Conservation (phyloP, 306 rosid genomes). For the Dalbergia oliveri region DNA sequence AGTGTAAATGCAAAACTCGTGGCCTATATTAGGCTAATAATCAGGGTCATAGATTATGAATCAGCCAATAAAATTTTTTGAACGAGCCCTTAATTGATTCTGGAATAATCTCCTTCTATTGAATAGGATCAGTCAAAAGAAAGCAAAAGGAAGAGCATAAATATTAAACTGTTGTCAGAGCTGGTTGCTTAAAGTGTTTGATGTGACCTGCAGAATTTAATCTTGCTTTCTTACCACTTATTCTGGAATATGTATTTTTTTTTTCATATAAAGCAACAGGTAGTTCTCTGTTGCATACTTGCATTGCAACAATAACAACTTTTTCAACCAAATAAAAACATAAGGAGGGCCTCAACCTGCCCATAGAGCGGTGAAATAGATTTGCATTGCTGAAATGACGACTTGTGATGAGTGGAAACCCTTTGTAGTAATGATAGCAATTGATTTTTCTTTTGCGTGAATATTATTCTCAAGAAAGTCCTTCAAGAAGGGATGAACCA, state of each 20-base stretch:
- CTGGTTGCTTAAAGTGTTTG: slow-evolving; percentile 71
- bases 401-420: slow-evolving; percentile 80
- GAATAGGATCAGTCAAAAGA: slow-evolving; percentile 60
- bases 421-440: slow-evolving; percentile 74
- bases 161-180: slow-evolving; percentile 53
- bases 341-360: slow-evolving; percentile 44
- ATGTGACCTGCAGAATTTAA: slow-evolving; percentile 73
- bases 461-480: slow-evolving; percentile 86
- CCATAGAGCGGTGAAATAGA: slow-evolving; percentile 33
- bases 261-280: slow-evolving; percentile 46
- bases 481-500: slow-evolving; percentile 87
- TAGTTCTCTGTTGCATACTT: slow-evolving; percentile 37
- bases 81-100: slow-evolving; percentile 47
- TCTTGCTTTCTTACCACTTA: slow-evolving; percentile 79
- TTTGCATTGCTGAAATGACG: slow-evolving; percentile 52
- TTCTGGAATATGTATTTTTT: slow-evolving; percentile 50
- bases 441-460: slow-evolving; percentile 77
- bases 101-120: slow-evolving; percentile 40
- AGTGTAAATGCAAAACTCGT: slow-evolving; percentile 56
- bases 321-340: slow-evolving; percentile 36
- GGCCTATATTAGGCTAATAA: slow-evolving; percentile 46
- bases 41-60: slow-evolving; percentile 34
- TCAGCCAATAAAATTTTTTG: slow-evolving; percentile 42
- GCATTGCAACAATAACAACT: slow-evolving; percentile 36
- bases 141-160: slow-evolving; percentile 55